Percentiles rank a stretch among this genome's conserved stretches.
phyloP scores from a whole-genome alignment of 768 basidiomycete species.

The Favolaschia claudopus region DNA sequence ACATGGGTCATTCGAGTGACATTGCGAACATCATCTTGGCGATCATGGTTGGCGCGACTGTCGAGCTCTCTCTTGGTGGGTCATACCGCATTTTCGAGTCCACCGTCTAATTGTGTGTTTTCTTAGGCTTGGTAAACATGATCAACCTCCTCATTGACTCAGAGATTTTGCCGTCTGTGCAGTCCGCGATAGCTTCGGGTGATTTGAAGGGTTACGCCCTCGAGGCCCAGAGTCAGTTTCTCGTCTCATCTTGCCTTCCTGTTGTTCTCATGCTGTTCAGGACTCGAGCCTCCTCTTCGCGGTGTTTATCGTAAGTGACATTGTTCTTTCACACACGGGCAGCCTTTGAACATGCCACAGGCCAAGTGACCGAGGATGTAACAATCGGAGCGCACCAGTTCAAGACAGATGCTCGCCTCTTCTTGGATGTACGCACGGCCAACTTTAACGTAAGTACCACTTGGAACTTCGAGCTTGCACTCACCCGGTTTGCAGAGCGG shows the following conservation, averaged over 20 bases:
- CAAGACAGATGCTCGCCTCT: conserved; percentile 61
- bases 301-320: conserved; percentile 66
- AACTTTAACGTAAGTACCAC: conserved; percentile 59
- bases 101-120: no score
- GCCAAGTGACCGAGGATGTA: conserved; percentile 56
- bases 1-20: conserved; percentile 63
- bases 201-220: conserved; percentile 63
- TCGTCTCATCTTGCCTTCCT: not conserved
- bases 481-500: conserved; percentile 46
- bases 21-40: conserved; percentile 76
- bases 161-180: conserved; percentile 47
- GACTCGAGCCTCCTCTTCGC: conserved; percentile 75
- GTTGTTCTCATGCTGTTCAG: conserved; percentile 42
- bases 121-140: conserved; percentile 67
- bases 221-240: conserved; percentile 64
- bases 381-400: conserved; percentile 50
- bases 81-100: no score
- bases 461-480: not conserved
- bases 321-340: not conserved
- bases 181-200: conserved; percentile 42
- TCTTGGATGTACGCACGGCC: conserved; percentile 67
- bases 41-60: conserved; percentile 69
- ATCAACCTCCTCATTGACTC: conserved; percentile 70
- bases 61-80: conserved; percentile 75
- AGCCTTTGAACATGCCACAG: conserved; percentile 35